Evolutionary conservation across 108 stramenopile genomes (phyloP).

Genomic region (Stephanodiscus minutulus): DNA sequence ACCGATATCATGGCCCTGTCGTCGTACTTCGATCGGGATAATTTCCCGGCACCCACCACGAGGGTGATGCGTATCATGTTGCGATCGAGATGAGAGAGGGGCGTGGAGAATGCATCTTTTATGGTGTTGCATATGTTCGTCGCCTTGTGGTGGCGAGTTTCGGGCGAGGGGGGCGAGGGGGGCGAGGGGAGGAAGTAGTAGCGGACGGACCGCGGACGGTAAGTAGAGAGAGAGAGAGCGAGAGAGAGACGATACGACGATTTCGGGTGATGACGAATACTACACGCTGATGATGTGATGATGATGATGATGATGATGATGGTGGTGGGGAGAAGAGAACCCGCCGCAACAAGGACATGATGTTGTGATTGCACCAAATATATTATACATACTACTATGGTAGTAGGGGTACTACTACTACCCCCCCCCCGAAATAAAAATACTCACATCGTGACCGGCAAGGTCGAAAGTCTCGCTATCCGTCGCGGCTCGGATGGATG

Average conservation of each 20-base stretch:
- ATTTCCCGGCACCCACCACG: slow-evolving; percentile 86
- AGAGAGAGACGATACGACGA: too few species aligned
- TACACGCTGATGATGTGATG: background rate
- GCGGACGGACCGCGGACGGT: background rate
- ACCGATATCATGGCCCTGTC: slow-evolving; percentile 74
- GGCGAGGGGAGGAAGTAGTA: background rate
- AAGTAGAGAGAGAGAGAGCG: background rate
- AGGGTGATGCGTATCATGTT: slow-evolving; percentile 90
- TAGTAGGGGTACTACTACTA: background rate
- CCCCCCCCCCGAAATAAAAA: too few species aligned
- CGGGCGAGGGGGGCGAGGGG: background rate
- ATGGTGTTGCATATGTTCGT: slow-evolving; percentile 65
- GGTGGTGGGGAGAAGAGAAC: too few species aligned
- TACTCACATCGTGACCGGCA: slow-evolving; percentile 59
- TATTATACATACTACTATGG: too few species aligned
- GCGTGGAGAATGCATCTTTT: slow-evolving; percentile 60
- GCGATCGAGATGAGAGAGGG: slow-evolving; percentile 50
- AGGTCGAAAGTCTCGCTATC: slow-evolving; percentile 86
- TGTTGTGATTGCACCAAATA: too few species aligned
- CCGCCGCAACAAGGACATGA: too few species aligned
- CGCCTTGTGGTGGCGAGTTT: background rate
- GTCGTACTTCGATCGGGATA: slow-evolving; percentile 86
- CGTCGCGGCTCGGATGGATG: slow-evolving; percentile 68
- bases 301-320: too few species aligned
- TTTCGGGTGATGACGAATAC: too few species aligned